Evolutionary conservation across 2,329 filamentous ascomycete genomes (phyloP), one percentile per base, ranked within the genome.

Genomic region (Colletotrichum truncatum): DNA sequence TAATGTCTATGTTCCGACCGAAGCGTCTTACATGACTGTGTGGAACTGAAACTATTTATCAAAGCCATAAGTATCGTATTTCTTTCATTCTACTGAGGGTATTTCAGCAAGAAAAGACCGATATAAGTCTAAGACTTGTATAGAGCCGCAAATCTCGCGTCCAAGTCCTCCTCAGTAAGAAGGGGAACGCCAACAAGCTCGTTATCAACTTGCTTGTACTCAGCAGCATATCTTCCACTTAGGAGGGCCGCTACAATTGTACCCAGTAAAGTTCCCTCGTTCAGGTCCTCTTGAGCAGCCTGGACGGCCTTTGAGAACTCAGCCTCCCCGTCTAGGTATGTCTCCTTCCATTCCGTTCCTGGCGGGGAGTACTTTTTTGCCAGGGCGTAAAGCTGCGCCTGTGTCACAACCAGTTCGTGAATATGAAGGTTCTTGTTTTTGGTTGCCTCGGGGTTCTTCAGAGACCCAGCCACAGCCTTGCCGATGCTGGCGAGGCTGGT

Each of bases 381-480:
- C 9, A 70, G 55, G 21, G 64, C 75, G 3, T 88, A 70, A 2
- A 90, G 73, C 53, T 86, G 77, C 3, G 82, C 81, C 73, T 88
- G 84, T 1, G 81, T 82, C 0, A 81, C 79, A 14, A 78, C 77
- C 55, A 85, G 82, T 9, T 81, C 84, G 11, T 82, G 81, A 10
- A 89, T 70, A 64, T 81, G 85, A 34, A 90, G 74, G 67, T 82
- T 82, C 43, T 82, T 77, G 72, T 90, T 89, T 67, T 76, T 81
- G 0, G 85, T 87, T 34, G 80, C 74, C 2, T 80, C 76, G 0
- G 81, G 78, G 18, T 74, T 80, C 71, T 74, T 77, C 5, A 89
- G 75, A 1, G 84, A 75, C 7, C 79, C 77, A 8, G 81, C 77
- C 1, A 87, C 79, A 1, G 85, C 81, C 16, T 80, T 73, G 1